Evolutionary conservation across 1,284 basidiomycete genomes (phyloP), one percentile per base, ranked within the genome.

Genomic region (Austroboletus niveus): DNA sequence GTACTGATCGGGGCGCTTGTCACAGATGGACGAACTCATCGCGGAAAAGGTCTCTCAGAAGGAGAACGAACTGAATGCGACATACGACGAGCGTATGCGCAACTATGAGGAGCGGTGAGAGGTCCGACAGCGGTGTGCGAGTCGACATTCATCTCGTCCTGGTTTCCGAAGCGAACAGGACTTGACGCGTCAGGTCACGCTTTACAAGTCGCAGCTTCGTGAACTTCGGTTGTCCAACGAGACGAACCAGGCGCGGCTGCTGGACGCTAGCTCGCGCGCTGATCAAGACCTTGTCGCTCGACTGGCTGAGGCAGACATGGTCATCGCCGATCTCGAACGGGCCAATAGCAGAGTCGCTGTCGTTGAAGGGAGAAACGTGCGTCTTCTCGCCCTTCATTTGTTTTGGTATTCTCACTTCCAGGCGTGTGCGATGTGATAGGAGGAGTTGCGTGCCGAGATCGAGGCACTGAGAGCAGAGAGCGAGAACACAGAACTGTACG

Each of bases 1-100:
- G 5, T 41, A 9, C 48, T 63, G 14, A 64, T 38, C 2, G 14
- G 6, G 10, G 7, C 40, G 27, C 47, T 24, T 34, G 12, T 5
- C 7, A 24, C 58, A 93, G 87, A 96, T 98, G 91, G 94, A 98
- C 31, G 85, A 89, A 39, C 75, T 92, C 70, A 89, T 98, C 50
- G 79, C 84, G 54, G 92, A 96, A 60, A 85, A 87, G 60, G 87
- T 96, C 15, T 75, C 77, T 0, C 89, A 92, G 68, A 95, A 97
- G 71, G 93, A 97, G 75, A 94, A 92, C 53, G 95, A 98, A 72
- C 76, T 98, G 11, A 92, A 95, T 58, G 96, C 96, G 17, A 94
- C 92, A 7, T 98, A 97, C 62, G 95, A 98, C 61, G 96, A 99
- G 74, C 87, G 89, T 60, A 80, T 98, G 68, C 80, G 90, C 51